Evolutionary conservation across 2,329 filamentous ascomycete genomes (phyloP).

Genomic region (Sarocladium brachiariae): DNA sequence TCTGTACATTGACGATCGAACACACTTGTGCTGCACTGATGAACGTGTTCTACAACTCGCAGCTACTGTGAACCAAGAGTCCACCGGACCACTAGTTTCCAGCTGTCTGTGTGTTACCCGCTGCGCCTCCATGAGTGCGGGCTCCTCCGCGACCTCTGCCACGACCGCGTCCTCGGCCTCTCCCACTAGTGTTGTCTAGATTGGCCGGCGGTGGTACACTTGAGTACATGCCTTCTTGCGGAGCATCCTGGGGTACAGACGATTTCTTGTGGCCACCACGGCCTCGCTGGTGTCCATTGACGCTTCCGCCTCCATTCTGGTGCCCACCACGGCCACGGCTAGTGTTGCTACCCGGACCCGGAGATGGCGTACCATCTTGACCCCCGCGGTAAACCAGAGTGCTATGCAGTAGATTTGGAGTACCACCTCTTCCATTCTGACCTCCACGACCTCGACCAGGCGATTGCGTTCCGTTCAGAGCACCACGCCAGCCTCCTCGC

Average conservation of each 20-base stretch:
- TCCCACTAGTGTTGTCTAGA: constrained; percentile 38
- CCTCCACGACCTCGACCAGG: constrained; percentile 28
- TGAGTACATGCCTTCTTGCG: constrained; percentile 33
- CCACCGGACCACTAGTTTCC: background rate
- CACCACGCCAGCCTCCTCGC: constrained; percentile 51
- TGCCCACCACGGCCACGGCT: constrained; percentile 20
- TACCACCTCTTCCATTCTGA: constrained; percentile 27
- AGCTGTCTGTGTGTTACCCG: constrained; percentile 13
- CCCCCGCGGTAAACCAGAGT: constrained; percentile 44
- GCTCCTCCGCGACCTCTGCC: constrained; percentile 31
- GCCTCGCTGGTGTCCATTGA: constrained; percentile 24
- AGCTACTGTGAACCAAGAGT: background rate
- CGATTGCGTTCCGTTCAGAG: constrained; percentile 39
- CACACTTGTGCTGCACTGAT: background rate
- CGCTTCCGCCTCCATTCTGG: constrained; percentile 13
- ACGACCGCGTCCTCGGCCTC: constrained; percentile 33
- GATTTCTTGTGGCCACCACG: constrained; percentile 18
- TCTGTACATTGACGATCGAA: background rate
- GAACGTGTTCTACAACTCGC: background rate
- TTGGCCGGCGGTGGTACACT: constrained; percentile 55
- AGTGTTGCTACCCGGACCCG: constrained; percentile 18
- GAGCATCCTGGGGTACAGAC: constrained; percentile 15
- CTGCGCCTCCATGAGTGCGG: constrained; percentile 5
- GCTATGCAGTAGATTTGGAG: constrained; percentile 42
- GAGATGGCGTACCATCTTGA: constrained; percentile 19